Evolutionary conservation across 176 grass and related monocot genomes (phyloP).

Genomic region (Typha latifolia): DNA sequence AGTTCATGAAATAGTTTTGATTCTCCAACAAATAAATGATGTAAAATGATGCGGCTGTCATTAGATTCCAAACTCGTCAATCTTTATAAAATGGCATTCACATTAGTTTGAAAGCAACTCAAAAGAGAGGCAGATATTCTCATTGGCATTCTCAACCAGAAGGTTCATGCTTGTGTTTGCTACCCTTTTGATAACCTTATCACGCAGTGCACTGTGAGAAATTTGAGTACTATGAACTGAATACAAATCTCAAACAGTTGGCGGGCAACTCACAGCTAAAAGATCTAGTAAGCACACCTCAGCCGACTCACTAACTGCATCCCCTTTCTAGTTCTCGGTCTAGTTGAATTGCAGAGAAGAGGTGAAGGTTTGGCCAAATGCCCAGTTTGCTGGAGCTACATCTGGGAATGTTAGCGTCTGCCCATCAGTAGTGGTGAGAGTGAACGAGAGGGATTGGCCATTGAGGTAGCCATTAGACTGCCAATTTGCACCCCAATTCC

Average conservation of each 20-base stretch:
- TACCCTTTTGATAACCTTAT: too few species aligned
- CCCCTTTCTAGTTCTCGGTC: background rate
- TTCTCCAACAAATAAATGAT: too few species aligned
- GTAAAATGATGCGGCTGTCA: too few species aligned
- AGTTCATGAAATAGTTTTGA: too few species aligned
- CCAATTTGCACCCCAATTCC: conserved; percentile 79
- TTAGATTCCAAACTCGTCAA: too few species aligned
- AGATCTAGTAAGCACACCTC: background rate
- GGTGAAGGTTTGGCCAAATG: conserved; percentile 66
- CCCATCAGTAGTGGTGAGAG: conserved; percentile 35
- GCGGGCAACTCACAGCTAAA: background rate
- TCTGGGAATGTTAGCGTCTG: conserved; percentile 21
- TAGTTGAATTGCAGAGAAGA: conserved; percentile 42
- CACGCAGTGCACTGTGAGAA: too few species aligned
- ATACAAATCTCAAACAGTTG: background rate
- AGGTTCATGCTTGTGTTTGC: too few species aligned
- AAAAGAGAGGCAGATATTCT: too few species aligned
- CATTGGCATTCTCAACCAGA: too few species aligned
- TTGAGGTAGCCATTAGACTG: conserved; percentile 35
- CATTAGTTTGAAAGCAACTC: too few species aligned
- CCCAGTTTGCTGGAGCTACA: conserved; percentile 31
- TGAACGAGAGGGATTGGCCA: conserved; percentile 60
- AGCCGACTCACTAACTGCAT: background rate
- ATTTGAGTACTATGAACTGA: too few species aligned
- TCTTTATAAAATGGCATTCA: too few species aligned